These are phyloP conservation scores for Mortierella claussenii DNA, from an alignment of 192 early-diverging fungal species.

Conservation along the genomic window DNA sequence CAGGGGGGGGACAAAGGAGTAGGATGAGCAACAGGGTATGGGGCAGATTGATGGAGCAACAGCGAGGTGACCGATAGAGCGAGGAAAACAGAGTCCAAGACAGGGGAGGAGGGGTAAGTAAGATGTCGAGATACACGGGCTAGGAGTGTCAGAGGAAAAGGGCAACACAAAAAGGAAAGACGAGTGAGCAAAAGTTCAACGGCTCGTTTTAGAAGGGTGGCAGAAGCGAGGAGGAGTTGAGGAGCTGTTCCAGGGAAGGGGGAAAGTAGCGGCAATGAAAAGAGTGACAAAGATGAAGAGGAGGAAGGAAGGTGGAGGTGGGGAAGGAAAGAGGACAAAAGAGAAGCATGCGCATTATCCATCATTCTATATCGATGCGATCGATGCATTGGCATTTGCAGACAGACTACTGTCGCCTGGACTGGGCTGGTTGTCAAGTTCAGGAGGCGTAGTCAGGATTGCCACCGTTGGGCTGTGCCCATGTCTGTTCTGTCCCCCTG, in stretches of 20 bases:
- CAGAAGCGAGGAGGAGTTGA: neutral
- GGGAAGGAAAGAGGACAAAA: neutral
- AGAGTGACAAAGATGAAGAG: neutral
- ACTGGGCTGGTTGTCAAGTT: too few species aligned
- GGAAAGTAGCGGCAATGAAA: neutral
- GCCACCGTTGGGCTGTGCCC: too few species aligned
- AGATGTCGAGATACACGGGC: neutral
- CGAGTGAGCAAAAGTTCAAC: neutral
- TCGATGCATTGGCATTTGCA: too few species aligned
- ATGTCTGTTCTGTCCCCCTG: too few species aligned
- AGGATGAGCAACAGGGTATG: too few species aligned
- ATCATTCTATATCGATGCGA: too few species aligned
- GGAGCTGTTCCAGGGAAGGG: too few species aligned
- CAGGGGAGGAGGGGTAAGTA: neutral
- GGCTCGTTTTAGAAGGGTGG: neutral
- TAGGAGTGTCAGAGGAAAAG: neutral
- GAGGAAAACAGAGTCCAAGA: neutral
- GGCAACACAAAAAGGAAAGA: neutral
- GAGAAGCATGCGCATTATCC: too few species aligned
- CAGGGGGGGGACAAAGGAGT: too few species aligned
- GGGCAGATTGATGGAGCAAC: neutral
- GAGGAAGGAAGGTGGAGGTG: neutral
- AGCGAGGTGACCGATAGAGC: neutral
- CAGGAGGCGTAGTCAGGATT: too few species aligned
- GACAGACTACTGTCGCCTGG: too few species aligned